Evolutionary conservation across 2,329 filamentous ascomycete species (phyloP), one percentile per base, ranked within the genome.

Genomic region (Hymenotorrendiella dingleyae): DNA sequence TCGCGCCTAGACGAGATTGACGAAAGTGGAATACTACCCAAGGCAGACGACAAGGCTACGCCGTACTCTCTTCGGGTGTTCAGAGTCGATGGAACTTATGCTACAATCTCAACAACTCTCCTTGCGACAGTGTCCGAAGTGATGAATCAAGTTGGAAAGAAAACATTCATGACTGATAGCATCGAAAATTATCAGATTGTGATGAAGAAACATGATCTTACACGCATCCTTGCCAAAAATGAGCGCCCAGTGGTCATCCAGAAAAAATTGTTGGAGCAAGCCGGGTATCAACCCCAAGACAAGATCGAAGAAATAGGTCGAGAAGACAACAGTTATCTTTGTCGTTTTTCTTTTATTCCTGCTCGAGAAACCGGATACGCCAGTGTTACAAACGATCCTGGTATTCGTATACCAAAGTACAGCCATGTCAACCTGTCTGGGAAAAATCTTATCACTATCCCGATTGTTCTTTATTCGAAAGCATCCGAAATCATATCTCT

Each of bases 241-340:
- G 93, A 98, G 65, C 78, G 87, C 33, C 93, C 93, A 1, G 73
- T 97, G 26, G 73, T 93, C 19, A 88, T 98, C 58, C 93, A 98
- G 63, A 97, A 96, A 66, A 77, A 82, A 36, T 73, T 98, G 14
- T 69, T 98, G 14, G 84, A 95, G 64, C 89, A 96, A 65, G 85
- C 91, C 40, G 93, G 93, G 8, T 98, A 97, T 59, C 82, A 86
- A 44, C 81, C 88, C 23, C 79, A 79, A 43, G 93, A 98, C 63
- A 81, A 80, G 28, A 80, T 98, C 34, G 91, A 96, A 62, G 93
- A 97, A 49, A 79, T 98, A 40, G 93, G 93, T 21, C 81, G 93
- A 44, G 93, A 98, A 64, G 93, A 98, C 68, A 95, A 97, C 64
- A 94, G 90, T 61, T 98, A 97, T 56, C 75, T 98, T 10, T 94